These are phyloP conservation scores for Dendrobium nobile DNA, from an alignment of 106 monocot genomes.

Conservation along the genomic window DNA sequence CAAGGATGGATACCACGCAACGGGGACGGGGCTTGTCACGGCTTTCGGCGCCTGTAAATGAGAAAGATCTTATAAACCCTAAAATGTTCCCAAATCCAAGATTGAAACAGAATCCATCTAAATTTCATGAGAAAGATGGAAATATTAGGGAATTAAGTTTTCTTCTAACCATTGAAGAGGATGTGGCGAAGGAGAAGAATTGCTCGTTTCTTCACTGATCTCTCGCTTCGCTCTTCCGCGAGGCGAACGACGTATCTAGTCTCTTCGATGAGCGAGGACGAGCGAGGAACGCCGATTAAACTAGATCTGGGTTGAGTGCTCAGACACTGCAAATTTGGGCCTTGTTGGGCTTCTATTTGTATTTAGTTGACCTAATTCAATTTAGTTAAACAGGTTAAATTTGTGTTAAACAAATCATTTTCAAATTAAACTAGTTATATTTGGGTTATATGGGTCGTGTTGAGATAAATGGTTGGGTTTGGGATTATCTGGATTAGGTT, in stretches of 20 bases:
- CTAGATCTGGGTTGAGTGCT: no score
- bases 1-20: constrained; percentile 50
- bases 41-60: constrained; percentile 39
- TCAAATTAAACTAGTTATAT: no score
- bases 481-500: no score
- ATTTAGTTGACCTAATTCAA: no score
- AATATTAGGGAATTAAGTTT: neutral
- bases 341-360: no score
- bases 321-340: no score
- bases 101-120: neutral
- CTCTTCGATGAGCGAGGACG: neutral
- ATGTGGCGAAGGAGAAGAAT: neutral
- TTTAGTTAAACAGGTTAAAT: no score
- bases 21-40: constrained; percentile 51
- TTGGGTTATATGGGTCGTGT: no score
- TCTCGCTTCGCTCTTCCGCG: neutral
- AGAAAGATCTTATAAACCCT: constrained; percentile 3
- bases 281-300: neutral
- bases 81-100: neutral
- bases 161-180: neutral
- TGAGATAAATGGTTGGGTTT: no score
- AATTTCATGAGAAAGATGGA: neutral
- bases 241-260: neutral
- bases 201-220: neutral
- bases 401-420: no score